Evolutionary conservation across 1,284 basidiomycete genomes (phyloP), one percentile per base, ranked within the genome.

Genomic region (Athelia psychrophila): DNA sequence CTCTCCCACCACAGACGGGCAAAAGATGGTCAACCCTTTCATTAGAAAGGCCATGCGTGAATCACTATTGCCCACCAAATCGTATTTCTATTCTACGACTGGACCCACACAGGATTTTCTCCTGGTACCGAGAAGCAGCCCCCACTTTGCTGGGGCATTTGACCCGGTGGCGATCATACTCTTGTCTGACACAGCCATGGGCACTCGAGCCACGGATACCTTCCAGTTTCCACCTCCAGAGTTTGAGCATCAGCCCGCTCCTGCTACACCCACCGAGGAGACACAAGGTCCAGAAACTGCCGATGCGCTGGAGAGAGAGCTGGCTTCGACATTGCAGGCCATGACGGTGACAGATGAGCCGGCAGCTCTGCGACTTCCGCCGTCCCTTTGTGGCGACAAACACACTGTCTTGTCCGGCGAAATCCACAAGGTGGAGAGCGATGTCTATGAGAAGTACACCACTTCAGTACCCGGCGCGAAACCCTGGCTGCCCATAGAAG

Each of bases 41-140:
- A 75, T 84, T 18, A 76, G 87, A 44, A 70, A 79, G n/a, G 84
- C 84, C 0, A 88, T 88, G 73, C 74, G 80, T 42, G 74, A 80
- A 48, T 86, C 84, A 6, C 69, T 93, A 8, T 64, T 73, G 2
- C 80, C 84, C 2, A 74, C 72, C 2, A 78, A 83, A 36, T 74
- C 78, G 2, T 81, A 81, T 52, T 78, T 82, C 50, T 93, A 92
- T 59, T 71, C 76, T 6, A 83, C 84, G 0, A 63, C 70, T 5
- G 81, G 83, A 1, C 68, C 82, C 0, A 78, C 86, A 3, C 87
- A 95, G 60, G 93, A 96, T 62, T 94, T 91, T 63, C 65, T 91
- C 12, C 76, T 95, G 19, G 65, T 93, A 16, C 90, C 94, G 0
- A 77, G 80, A 47, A 71, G 75, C 24, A 89, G 68, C 54, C 92